These are phyloP conservation scores for Lactuca sativa DNA, from an alignment of 129 eudicot species.

Conservation along the genomic window DNA sequence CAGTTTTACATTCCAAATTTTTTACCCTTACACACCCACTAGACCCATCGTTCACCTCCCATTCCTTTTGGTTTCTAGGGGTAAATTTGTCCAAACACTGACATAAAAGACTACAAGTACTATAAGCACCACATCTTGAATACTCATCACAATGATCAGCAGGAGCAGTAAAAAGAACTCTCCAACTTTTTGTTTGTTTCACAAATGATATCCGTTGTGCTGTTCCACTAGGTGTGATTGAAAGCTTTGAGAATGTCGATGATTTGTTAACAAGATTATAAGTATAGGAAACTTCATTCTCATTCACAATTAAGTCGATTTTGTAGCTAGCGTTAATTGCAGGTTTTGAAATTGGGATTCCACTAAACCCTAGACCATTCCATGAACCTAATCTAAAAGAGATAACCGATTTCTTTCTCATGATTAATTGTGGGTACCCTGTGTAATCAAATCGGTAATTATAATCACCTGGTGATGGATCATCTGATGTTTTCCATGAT, in stretches of 20 bases:
- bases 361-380: constrained; percentile 25
- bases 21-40: constrained; percentile 9
- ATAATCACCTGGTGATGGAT: constrained; percentile 31
- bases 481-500: constrained; percentile 21
- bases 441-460: constrained; percentile 7
- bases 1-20: constrained; percentile 10
- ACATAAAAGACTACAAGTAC: constrained; percentile 29
- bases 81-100: constrained; percentile 23
- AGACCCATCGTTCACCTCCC: constrained; percentile 10
- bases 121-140: constrained; percentile 22
- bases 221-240: constrained; percentile 3
- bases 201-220: constrained; percentile 20
- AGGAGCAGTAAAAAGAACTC: background rate
- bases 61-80: constrained; percentile 4
- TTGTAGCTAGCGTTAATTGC: background rate
- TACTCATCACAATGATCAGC: constrained; percentile 23
- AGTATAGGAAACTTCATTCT: background rate
- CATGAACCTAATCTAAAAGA: constrained; percentile 12
- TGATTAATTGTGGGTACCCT: constrained; percentile 24
- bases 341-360: constrained; percentile 6
- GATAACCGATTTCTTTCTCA: constrained; percentile 8
- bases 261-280: background rate
- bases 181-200: background rate
- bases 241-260: constrained; percentile 1
- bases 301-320: background rate